Conservation (phyloP, 176 grass and related monocot genomes). For the Aegilops longissima region DNA sequence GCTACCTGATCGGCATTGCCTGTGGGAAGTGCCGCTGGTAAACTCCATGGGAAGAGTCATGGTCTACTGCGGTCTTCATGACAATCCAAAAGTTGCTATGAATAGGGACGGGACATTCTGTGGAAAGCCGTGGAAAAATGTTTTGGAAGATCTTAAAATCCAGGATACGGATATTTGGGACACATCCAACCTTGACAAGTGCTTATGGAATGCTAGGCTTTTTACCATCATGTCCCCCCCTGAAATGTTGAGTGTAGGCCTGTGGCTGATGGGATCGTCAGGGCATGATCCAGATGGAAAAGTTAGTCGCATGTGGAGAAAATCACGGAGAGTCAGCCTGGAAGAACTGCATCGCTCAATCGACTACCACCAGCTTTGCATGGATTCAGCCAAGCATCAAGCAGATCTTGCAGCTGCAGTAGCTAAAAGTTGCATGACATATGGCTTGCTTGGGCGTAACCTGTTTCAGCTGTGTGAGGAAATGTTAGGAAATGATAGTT, state of each 20-base stretch:
- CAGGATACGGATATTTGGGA: conserved; percentile 74
- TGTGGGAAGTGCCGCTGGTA: conserved; percentile 92
- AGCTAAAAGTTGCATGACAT: conserved; percentile 71
- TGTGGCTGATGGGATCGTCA: conserved; percentile 73
- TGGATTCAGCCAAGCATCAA: conserved; percentile 59
- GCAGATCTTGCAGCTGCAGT: conserved; percentile 65
- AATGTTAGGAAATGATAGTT: conserved; percentile 58
- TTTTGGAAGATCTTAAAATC: conserved; percentile 71
- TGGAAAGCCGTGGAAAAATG: conserved; percentile 80
- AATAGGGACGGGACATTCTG: conserved; percentile 75
- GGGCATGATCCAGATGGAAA: conserved; percentile 36
- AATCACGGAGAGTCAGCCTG: conserved; percentile 72
- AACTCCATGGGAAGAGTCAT: conserved; percentile 63
- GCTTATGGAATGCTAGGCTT: conserved; percentile 89
- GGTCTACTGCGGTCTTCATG: conserved; percentile 84
- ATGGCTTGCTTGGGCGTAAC: conserved; percentile 71
- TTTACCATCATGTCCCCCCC: conserved; percentile 63
- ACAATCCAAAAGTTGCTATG: conserved; percentile 78
- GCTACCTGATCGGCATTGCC: conserved; percentile 82
- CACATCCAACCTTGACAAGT: conserved; percentile 50
- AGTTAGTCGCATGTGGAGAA: conserved; percentile 59
- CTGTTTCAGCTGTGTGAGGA: conserved; percentile 82
- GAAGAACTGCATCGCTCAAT: conserved; percentile 84
- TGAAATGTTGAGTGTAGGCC: conserved; percentile 74
- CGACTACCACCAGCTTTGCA: conserved; percentile 66